These are phyloP conservation scores for Scutellaria baicalensis DNA, from an alignment of 257 asterid genomes.

Conservation along the genomic window DNA sequence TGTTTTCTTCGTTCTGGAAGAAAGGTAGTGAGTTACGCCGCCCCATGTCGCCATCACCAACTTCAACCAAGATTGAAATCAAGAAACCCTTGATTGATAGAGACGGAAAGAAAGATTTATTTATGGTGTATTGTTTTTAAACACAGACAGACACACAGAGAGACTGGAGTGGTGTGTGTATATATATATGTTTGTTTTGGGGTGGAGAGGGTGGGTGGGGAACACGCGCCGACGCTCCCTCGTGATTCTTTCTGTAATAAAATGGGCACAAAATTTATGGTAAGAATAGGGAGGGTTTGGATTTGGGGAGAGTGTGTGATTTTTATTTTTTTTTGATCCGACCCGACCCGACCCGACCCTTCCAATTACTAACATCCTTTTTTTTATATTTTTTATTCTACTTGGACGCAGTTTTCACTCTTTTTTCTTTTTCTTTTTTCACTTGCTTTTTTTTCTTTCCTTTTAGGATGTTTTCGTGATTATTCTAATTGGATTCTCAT, in stretches of 20 bases:
- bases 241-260: slow-evolving; percentile 31
- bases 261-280: slow-evolving; percentile 15
- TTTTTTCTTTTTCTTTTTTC: too few relatives aligned
- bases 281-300: slow-evolving; percentile 16
- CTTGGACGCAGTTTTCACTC: not conserved
- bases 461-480: not conserved
- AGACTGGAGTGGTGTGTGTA: not conserved
- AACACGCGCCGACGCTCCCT: slow-evolving; percentile 40
- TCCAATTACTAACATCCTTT: not conserved
- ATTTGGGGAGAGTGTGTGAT: not conserved
- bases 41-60: slow-evolving; percentile 56
- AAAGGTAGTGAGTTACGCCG: slow-evolving; percentile 35
- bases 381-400: too few relatives aligned
- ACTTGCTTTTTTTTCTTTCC: not conserved
- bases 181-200: not conserved
- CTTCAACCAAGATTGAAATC: not conserved
- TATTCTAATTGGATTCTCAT: not conserved
- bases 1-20: slow-evolving; percentile 49
- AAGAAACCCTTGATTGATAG: not conserved
- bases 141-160: not conserved
- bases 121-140: not conserved
- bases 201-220: not conserved
- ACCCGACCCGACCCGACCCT: not conserved
- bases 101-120: too few relatives aligned
- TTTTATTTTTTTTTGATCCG: not conserved